Percentiles rank a stretch among this genome's conserved stretches.
phyloP scores from a whole-genome alignment of 108 stramenopile species.

The Cyclotella baltica region DNA sequence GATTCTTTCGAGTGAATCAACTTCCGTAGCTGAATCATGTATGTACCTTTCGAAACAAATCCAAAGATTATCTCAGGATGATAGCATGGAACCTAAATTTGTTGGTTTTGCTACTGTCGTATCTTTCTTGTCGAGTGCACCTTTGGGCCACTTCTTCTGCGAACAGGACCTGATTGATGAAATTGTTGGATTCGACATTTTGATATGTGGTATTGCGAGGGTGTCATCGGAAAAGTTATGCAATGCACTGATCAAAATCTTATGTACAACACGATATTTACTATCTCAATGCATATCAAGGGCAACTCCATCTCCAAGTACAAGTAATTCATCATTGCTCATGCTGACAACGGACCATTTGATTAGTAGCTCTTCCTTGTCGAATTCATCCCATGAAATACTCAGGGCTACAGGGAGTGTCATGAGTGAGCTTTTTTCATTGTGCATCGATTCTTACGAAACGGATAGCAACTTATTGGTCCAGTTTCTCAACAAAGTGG shows the following conservation, averaged over 20 bases:
- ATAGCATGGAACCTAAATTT: background rate
- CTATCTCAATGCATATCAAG: constrained; percentile 13
- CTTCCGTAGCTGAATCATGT: background rate
- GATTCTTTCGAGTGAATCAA: background rate
- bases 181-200: constrained; percentile 34
- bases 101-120: constrained; percentile 17
- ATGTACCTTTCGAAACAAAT: constrained; percentile 3
- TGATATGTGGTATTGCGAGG: constrained; percentile 1
- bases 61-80: constrained; percentile 7
- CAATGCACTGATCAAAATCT: constrained; percentile 16
- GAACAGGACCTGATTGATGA: constrained; percentile 30
- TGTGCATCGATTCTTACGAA: constrained; percentile 44
- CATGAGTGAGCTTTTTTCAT: constrained; percentile 31
- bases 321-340: constrained; percentile 20
- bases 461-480: constrained; percentile 21
- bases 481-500: constrained; percentile 8
- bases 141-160: constrained; percentile 18
- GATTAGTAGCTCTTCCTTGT: constrained; percentile 4
- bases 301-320: constrained; percentile 2
- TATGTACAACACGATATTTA: background rate
- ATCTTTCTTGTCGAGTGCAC: constrained; percentile 47
- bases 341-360: constrained; percentile 17
- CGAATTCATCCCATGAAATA: constrained; percentile 8
- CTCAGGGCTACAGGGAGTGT: constrained; percentile 22
- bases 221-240: background rate